Evolutionary conservation across 2,329 filamentous ascomycete genomes (phyloP), one percentile per base, ranked within the genome.

Genomic region (Stagonosporopsis cucurbitacearum): DNA sequence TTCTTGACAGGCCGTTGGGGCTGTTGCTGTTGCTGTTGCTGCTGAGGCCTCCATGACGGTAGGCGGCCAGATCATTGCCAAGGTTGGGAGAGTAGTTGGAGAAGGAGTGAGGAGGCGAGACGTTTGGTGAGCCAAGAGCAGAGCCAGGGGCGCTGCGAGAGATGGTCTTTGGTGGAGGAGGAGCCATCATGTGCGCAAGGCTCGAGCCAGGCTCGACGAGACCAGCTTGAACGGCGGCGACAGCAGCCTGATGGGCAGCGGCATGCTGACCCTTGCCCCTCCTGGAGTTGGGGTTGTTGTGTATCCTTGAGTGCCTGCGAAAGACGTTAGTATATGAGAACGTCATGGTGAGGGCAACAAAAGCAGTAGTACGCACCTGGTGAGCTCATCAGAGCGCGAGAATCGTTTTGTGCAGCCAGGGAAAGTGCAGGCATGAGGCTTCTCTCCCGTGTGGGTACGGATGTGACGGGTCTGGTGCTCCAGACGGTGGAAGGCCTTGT

Each of bases 231-330:
- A 80, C 78, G 13, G 83, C 81, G 2, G 81, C 82, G 1, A 82
- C 82, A 3, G 82, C 81, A 9, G 84, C 82, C 13, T 82, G 81
- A 12, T 83, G 82, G n/a, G 84, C 84, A 50, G 84, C 80, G 58
- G 83, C 82, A 73, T 87, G 65, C 58, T 87, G 86, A 82, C 96
- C 96, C 83, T 96, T 96, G 64, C 92, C 93, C 72, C 94, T 84
- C 73, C 95, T 85, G 54, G 93, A 97, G 83, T 98, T 98, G 56
- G 95, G 94, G 80, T 98, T 99, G 86, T 91, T 97, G 85, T 99
- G 94, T 80, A 99, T 99, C 76, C 94, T 87, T 75, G 94, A 97
- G 80, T 99, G 94, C 59, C 94, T 88, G 52, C 6, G 35, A 11
- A 23, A n/a, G 15, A 0, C 15, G 50, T 66, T 63, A 68, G 64